A percentile compares a stretch with the other conserved stretches of the same genome.
Evolutionary conservation across 2,329 filamentous ascomycete species (phyloP).

Genomic region (Malbranchea cinnamomea): DNA sequence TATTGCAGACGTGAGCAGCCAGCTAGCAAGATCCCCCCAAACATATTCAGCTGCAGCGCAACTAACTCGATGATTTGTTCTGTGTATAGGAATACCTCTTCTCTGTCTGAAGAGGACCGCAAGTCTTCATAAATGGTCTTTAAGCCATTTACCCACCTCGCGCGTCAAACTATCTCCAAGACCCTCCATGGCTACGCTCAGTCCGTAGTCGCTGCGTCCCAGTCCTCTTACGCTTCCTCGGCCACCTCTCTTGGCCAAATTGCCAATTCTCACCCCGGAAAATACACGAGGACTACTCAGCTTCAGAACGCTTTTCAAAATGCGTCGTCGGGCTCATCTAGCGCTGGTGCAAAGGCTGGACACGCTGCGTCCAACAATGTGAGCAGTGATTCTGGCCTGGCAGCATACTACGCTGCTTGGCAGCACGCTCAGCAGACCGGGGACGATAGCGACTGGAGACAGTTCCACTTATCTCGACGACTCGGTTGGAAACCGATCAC

Average conservation of each 20-base stretch:
- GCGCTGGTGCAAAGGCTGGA: constrained; percentile 40
- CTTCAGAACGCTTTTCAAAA: constrained; percentile 65
- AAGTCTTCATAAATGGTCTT: constrained; percentile 79
- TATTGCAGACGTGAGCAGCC: constrained; percentile 47
- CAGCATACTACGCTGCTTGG: constrained; percentile 83
- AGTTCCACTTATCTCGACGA: constrained; percentile 75
- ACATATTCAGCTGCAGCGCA: constrained; percentile 1
- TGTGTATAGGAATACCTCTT: constrained; percentile 36
- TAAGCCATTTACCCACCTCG: constrained; percentile 61
- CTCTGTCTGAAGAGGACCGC: constrained; percentile 48
- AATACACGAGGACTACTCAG: constrained; percentile 43
- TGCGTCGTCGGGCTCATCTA: constrained; percentile 30
- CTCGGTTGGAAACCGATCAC: constrained; percentile 67
- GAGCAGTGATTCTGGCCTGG: constrained; percentile 50
- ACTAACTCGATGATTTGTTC: constrained; percentile 12
- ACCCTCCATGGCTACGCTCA: constrained; percentile 97
- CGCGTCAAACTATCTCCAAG: constrained; percentile 95
- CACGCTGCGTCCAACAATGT: constrained; percentile 38
- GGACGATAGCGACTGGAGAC: constrained; percentile 70
- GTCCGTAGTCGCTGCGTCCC: constrained; percentile 87
- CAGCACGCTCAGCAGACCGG: constrained; percentile 59
- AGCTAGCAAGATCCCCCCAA: neutral
- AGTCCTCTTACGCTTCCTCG: constrained; percentile 62
- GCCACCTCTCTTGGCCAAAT: constrained; percentile 42
- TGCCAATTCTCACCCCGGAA: constrained; percentile 31